Evolutionary conservation across 1,139 yeast genomes (phyloP), one percentile per base, ranked within the genome.

Genomic region (Debaryomyces singareniensis): DNA sequence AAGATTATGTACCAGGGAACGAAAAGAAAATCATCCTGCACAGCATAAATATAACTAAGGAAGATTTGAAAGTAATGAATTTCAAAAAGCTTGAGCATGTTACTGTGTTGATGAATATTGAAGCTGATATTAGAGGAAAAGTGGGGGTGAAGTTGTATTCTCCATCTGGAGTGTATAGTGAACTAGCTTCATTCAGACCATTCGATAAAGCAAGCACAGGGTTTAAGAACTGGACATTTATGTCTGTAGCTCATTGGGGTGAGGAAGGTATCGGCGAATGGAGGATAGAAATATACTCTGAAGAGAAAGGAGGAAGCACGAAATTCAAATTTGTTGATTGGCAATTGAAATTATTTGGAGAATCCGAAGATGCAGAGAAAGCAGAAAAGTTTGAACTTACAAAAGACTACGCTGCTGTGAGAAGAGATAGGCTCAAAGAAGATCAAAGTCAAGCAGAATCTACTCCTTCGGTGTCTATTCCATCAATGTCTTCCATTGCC

Each of bases 231-330:
- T 93, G 99, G 99, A 83, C 87, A 1, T 91, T 91, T 49, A 86
- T 89, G 87, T 75, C 93, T n/a, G 97, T 93, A 14, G 97, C 95
- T 2, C 97, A 91, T 53, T 91, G 98, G 97, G 96, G 96, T 21
- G 96, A 87, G 51, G 38, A 54, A 1, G 93, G 93, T 2, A 55
- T 57, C 20, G 99, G 99, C 7, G 76, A 74, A 11, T 93, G 98
- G 98, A 75, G 59, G 21, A 49, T 91, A 15, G 74, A 70, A 42
- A 89, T 89, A 1, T 58, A 60, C 35, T 47, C 51, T 5, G 47
- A 46, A 16, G 35, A 37, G 11, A 35, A 44, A 16, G 29, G 36
- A 5, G 49, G 45, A 3, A 32, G 35, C 12, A 54, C 51, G 38
- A 52, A 53, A 5, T 76, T 89, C 4, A 52, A 47, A 4, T 69